Conservation (phyloP, 2,329 filamentous ascomycete genomes). For the Aspergillus glaucus region DNA sequence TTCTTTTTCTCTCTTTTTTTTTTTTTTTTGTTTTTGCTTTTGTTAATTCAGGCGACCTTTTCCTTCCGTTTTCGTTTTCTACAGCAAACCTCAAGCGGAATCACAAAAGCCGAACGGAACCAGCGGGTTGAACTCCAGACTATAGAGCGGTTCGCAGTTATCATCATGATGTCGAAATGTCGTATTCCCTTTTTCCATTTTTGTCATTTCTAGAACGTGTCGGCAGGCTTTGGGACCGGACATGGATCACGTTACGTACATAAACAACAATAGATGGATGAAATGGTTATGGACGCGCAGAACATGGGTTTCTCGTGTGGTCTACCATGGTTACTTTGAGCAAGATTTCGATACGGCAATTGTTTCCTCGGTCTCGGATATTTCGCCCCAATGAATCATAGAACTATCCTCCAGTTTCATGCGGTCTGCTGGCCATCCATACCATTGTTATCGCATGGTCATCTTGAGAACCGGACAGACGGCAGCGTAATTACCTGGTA, state of each 20-base stretch:
- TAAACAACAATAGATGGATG: slow-evolving; percentile 2
- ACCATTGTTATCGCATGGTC: no score
- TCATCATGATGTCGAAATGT: slow-evolving; percentile 1
- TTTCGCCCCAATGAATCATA: no score
- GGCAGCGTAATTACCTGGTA: no score
- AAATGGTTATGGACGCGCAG: background rate
- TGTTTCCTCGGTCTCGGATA: no score
- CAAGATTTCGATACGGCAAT: background rate
- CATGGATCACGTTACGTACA: slow-evolving; percentile 5
- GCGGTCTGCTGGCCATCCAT: no score
- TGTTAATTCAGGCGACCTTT: slow-evolving; percentile 12
- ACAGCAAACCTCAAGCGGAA: slow-evolving; percentile 13
- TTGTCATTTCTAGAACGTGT: slow-evolving; percentile 4
- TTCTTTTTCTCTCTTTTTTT: slow-evolving; percentile 1
- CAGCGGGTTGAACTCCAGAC: slow-evolving; percentile 7
- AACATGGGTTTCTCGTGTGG: no score
- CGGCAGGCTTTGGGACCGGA: slow-evolving; percentile 5
- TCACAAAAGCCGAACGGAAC: background rate
- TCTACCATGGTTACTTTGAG: background rate
- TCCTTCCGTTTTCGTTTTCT: slow-evolving; percentile 6
- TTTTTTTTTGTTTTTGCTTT: slow-evolving; percentile 1
- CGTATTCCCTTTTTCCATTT: slow-evolving; percentile 3
- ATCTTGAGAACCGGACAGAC: no score
- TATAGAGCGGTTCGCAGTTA: slow-evolving; percentile 5
- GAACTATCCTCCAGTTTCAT: no score